These are phyloP conservation scores for Neonectria hederae DNA, from an alignment of 2,329 filamentous ascomycete species.

Conservation along the genomic window DNA sequence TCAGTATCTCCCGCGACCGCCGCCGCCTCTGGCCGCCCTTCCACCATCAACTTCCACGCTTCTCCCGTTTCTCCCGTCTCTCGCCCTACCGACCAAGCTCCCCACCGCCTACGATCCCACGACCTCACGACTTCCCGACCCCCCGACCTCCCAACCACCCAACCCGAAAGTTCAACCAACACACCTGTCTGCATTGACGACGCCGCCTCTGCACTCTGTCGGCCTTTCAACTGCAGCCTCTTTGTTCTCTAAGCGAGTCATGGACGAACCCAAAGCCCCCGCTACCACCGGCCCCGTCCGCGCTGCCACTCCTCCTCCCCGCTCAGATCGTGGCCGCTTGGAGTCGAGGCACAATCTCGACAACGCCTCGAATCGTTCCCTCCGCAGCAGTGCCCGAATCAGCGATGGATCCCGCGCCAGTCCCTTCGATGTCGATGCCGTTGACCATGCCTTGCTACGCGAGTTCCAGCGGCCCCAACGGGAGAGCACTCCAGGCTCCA, in stretches of 20 bases:
- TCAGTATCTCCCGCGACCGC: not conserved
- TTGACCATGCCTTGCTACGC: conserved; percentile 61
- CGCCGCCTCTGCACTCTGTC: conserved; percentile 45
- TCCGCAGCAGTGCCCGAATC: conserved; percentile 48
- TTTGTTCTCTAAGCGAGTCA: conserved; percentile 47
- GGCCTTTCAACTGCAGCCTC: conserved; percentile 44
- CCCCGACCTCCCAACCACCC: conserved; percentile 17
- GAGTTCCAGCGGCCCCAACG: conserved; percentile 62
- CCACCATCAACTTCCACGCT: not conserved
- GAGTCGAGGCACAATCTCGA: conserved; percentile 55
- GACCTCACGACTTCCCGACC: conserved; percentile 7
- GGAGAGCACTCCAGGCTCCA: conserved; percentile 63
- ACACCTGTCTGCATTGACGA: conserved; percentile 43
- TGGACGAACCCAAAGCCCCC: conserved; percentile 45
- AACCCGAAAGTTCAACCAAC: conserved; percentile 18
- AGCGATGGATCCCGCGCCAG: conserved; percentile 49
- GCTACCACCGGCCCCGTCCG: conserved; percentile 48
- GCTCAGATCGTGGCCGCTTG: conserved; percentile 54
- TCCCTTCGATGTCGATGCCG: conserved; percentile 58
- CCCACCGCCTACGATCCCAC: conserved; percentile 8
- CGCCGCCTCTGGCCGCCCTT: not conserved
- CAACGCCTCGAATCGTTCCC: conserved; percentile 43
- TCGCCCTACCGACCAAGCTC: conserved; percentile 7
- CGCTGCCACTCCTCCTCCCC: conserved; percentile 56
- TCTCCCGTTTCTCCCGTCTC: not conserved